phyloP scores from a whole-genome alignment of 75 land plant genomes.

The Pinus taeda region DNA sequence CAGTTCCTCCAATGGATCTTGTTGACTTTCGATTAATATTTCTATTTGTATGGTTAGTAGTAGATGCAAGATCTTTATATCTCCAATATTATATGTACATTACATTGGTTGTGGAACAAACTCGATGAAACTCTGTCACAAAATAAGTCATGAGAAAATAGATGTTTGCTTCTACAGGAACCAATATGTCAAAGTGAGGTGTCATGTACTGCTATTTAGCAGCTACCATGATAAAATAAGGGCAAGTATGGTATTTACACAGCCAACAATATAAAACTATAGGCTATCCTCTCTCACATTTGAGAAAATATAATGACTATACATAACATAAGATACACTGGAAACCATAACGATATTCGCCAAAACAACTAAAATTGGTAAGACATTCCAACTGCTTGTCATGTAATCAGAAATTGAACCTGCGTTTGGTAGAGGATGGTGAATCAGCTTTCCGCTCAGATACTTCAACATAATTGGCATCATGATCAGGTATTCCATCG shows the following conservation, averaged over 20 bases:
- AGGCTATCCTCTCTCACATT: neutral
- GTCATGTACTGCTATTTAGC: too few species aligned
- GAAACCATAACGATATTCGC: neutral
- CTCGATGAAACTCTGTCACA: too few species aligned
- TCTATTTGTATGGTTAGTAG: too few species aligned
- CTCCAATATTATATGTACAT: too few species aligned
- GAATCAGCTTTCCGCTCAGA: conserved; percentile 9
- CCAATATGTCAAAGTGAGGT: too few species aligned
- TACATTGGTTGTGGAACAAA: too few species aligned
- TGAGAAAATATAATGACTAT: neutral
- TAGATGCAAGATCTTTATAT: too few species aligned
- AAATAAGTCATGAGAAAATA: too few species aligned
- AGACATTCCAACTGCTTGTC: too few species aligned
- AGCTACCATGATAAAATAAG: neutral
- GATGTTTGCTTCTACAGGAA: too few species aligned
- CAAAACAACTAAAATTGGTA: neutral
- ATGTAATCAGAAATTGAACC: conserved; percentile 21
- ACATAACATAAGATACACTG: neutral
- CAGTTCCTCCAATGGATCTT: too few species aligned
- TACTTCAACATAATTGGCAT: conserved; percentile 4
- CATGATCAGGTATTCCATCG: neutral
- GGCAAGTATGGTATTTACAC: neutral
- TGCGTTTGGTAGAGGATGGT: conserved; percentile 31
- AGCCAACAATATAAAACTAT: neutral
- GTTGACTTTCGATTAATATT: too few species aligned